phyloP scores from a whole-genome alignment of 202 grass and related monocot genomes.

The Saccharum hybrid region DNA sequence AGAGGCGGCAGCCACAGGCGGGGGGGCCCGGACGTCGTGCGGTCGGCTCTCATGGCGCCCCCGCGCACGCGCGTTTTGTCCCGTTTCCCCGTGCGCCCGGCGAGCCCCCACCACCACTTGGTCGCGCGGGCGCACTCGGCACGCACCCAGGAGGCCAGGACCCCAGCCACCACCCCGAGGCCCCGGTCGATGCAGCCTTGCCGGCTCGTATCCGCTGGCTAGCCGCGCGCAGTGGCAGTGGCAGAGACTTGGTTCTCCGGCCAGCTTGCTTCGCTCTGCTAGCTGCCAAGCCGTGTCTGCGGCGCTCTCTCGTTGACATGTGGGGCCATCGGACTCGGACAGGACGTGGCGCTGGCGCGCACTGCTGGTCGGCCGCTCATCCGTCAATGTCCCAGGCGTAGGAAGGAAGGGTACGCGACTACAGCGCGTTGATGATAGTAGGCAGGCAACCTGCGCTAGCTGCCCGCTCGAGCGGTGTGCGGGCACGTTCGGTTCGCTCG shows the following conservation, averaged over 20 bases:
- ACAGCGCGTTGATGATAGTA: too few relatives aligned
- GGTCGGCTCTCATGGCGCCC: slow-evolving; percentile 49
- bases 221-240: too few relatives aligned
- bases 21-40: slow-evolving; percentile 5
- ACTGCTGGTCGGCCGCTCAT: neutral
- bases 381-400: neutral
- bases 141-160: neutral
- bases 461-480: neutral
- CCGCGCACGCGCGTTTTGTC: slow-evolving; percentile 54
- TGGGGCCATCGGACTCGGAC: neutral
- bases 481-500: neutral
- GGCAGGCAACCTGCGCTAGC: neutral
- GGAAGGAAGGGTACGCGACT: neutral
- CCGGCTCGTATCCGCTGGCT: neutral
- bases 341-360: too few relatives aligned
- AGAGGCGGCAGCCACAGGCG: neutral
- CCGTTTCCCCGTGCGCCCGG: slow-evolving; percentile 41
- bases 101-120: slow-evolving; percentile 33
- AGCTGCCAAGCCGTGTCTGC: neutral
- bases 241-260: neutral
- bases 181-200: slow-evolving; percentile 25
- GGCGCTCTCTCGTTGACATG: neutral
- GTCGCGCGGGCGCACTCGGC: slow-evolving; percentile 13
- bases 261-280: too few relatives aligned
- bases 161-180: neutral